Evolutionary conservation across 257 asterid genomes (phyloP), one percentile per base, ranked within the genome.

Genomic region (Solanum corneliomulleri): DNA sequence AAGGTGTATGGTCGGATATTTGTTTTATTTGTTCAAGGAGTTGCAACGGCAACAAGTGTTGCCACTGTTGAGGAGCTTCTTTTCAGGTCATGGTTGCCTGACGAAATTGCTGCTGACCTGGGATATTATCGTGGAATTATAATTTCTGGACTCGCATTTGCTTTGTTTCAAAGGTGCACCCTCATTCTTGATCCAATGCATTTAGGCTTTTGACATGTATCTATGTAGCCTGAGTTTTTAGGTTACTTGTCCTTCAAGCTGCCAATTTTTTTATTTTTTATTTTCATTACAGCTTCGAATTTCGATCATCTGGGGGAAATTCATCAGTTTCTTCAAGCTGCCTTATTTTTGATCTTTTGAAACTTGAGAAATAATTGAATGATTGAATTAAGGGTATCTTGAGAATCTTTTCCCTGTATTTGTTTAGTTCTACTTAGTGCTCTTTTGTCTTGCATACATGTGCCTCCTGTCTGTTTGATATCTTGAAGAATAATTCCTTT

Each of bases 31-130:
- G 86, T 90, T 88, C 93, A 86, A 91, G 98, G 93, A 91, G 87
- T 93, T 82, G 88, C 88, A 74, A 91, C 95, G 21, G 98, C 99
- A 87, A 91, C 96, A 60, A 91, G 90, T 33, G 87, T 96, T 88
- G 94, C 99, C 71, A 84, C 87, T 66, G 98, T 95, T 85, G 99
- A 97, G 92, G 99, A 96, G 88, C 89, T 94, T 89, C 93, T 97
- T 88, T 97, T 97, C 86, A 88, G 98, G 87, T 94, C 99, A 87
- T 97, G 99, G 99, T 88, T 97, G 92, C 97, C 98, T 83, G 94
- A 94, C 89, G 99, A 97, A 93, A 94, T 97, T 86, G 94, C 95
- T 87, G 90, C 90, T 52, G 99, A 97, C 92, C 92, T 88, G 77
- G 99, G 99, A 84, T 93, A 92, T 91, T 90, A 93, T 88, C 94